phyloP scores from a whole-genome alignment of 2,329 filamentous ascomycete genomes.

The Aspergillus chevalieri region DNA sequence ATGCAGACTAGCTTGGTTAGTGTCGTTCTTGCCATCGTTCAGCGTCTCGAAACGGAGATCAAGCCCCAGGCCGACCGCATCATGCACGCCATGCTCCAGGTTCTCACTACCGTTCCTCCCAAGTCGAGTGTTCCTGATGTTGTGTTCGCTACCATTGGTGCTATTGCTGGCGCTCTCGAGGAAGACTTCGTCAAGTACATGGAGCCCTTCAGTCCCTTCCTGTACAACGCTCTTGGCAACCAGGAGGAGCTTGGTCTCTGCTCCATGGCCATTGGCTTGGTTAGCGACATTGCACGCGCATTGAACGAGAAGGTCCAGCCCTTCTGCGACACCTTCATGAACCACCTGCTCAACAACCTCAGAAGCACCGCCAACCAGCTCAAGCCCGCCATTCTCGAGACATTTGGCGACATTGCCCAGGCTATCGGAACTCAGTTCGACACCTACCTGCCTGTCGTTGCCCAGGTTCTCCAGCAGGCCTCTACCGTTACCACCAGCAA shows the following conservation, averaged over 20 bases:
- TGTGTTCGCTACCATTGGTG: slow-evolving; percentile 84
- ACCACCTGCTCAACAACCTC: slow-evolving; percentile 87
- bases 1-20: slow-evolving; percentile 95
- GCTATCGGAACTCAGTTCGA: slow-evolving; percentile 90
- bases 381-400: slow-evolving; percentile 96
- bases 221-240: slow-evolving; percentile 91
- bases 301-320: slow-evolving; percentile 86
- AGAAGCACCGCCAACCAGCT: slow-evolving; percentile 87
- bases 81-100: slow-evolving; percentile 80
- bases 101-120: slow-evolving; percentile 67
- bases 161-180: slow-evolving; percentile 85
- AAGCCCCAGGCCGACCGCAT: slow-evolving; percentile 85
- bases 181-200: slow-evolving; percentile 96
- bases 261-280: slow-evolving; percentile 93
- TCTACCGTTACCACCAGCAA: slow-evolving; percentile 70
- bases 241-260: slow-evolving; percentile 92
- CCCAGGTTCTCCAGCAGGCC: slow-evolving; percentile 88
- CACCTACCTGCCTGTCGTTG: slow-evolving; percentile 85
- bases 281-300: slow-evolving; percentile 91
- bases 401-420: slow-evolving; percentile 94
- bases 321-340: slow-evolving; percentile 97
- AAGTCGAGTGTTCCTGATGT: slow-evolving; percentile 95
- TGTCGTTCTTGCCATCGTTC: slow-evolving; percentile 84
- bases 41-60: slow-evolving; percentile 85
- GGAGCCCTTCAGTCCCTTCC: slow-evolving; percentile 85